Evolutionary conservation across 2,329 filamentous ascomycete species (phyloP).

Genomic region (Aspergillus novoparasiticus): DNA sequence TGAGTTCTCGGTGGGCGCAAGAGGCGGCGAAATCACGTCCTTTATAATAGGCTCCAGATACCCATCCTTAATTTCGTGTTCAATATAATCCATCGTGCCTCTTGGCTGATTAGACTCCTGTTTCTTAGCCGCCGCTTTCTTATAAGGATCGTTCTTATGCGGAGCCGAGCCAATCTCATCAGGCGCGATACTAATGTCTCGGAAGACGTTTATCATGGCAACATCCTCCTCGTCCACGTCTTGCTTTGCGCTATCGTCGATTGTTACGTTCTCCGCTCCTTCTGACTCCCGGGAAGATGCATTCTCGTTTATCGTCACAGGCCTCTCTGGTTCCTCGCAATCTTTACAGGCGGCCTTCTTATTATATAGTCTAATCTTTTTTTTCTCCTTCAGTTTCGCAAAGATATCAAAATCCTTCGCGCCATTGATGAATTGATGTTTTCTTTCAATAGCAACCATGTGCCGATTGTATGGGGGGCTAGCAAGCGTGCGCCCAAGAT

Average conservation of each 20-base stretch:
- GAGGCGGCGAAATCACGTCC: slow-evolving; percentile 32
- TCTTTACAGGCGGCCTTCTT: slow-evolving; percentile 62
- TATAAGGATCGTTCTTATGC: slow-evolving; percentile 13
- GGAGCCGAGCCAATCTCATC: slow-evolving; percentile 28
- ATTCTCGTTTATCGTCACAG: slow-evolving; percentile 8
- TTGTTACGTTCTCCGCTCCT: slow-evolving; percentile 4
- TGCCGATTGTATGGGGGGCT: slow-evolving; percentile 82
- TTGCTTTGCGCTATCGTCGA: slow-evolving; percentile 10
- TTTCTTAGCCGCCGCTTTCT: slow-evolving; percentile 15
- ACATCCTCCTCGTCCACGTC: slow-evolving; percentile 26
- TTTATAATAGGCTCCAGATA: slow-evolving; percentile 44
- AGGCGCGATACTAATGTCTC: slow-evolving; percentile 36
- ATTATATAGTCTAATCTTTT: slow-evolving; percentile 73
- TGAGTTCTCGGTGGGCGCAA: neutral
- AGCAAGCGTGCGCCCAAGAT: slow-evolving; percentile 84
- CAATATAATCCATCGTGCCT: slow-evolving; percentile 47
- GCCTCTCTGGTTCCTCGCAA: slow-evolving; percentile 21
- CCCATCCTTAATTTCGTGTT: slow-evolving; percentile 48
- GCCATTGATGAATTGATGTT: slow-evolving; percentile 80
- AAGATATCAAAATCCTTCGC: slow-evolving; percentile 83
- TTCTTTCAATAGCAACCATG: slow-evolving; percentile 88
- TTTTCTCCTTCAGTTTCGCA: slow-evolving; percentile 74
- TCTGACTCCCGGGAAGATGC: neutral
- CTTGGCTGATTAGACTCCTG: slow-evolving; percentile 20
- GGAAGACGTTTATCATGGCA: slow-evolving; percentile 36